Percentiles rank a stretch among this genome's conserved stretches.
Conservation (phyloP, 345 rosid species). For the Nephelium lappaceum region DNA sequence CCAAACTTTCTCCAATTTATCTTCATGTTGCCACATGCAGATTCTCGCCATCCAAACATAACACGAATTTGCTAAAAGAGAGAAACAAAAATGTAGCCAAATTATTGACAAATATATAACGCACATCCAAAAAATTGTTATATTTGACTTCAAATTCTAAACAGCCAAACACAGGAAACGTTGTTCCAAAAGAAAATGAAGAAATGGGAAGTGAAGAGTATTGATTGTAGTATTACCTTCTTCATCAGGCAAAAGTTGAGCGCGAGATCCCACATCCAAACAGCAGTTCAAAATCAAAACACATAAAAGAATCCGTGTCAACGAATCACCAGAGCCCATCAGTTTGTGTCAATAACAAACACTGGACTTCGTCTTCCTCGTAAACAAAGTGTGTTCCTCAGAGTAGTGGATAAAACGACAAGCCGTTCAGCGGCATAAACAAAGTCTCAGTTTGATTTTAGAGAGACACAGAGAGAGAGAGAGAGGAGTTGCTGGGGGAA, state of each 20-base stretch:
- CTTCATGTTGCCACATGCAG: neutral
- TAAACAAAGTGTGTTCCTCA: too few relatives aligned
- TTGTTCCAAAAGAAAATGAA: neutral
- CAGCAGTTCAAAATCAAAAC: constrained; percentile 35
- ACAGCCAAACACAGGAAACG: neutral
- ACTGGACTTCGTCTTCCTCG: too few relatives aligned
- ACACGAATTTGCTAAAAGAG: neutral
- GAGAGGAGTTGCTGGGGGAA: constrained; percentile 10
- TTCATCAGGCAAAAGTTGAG: constrained; percentile 53
- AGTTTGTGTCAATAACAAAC: too few relatives aligned
- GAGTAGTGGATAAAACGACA: too few relatives aligned
- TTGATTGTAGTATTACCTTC: constrained; percentile 48
- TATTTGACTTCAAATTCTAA: too few relatives aligned
- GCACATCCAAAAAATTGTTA: too few relatives aligned
- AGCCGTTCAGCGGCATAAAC: too few relatives aligned
- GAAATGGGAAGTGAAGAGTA: neutral
- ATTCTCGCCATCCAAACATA: constrained; percentile 3
- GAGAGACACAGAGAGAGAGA: constrained; percentile 8
- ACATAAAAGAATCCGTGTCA: constrained; percentile 27
- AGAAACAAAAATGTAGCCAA: too few relatives aligned
- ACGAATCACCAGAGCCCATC: too few relatives aligned
- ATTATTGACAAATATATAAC: too few relatives aligned
- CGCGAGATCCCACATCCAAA: constrained; percentile 37
- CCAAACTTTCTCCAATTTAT: neutral
- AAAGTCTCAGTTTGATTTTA: neutral